Conservation (phyloP, 805 yeast genomes). For the Candida ficus region DNA sequence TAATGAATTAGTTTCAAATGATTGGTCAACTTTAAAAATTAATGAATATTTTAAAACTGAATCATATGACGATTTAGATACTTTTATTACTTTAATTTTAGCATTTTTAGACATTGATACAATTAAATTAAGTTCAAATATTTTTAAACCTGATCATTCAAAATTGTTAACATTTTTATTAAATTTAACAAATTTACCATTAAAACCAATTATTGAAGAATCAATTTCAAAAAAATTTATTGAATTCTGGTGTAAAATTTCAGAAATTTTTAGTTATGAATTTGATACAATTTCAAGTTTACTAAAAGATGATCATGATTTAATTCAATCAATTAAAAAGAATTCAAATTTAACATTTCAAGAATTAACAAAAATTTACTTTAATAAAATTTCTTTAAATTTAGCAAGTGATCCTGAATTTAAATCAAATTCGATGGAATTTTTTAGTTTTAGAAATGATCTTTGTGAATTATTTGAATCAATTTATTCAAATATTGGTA, state of each 20-base stretch:
- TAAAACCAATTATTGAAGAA: constrained; percentile 57
- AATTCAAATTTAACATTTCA: constrained; percentile 38
- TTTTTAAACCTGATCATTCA: constrained; percentile 32
- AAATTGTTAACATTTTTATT: constrained; percentile 44
- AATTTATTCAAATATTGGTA: constrained; percentile 60
- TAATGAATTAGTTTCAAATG: constrained; percentile 32
- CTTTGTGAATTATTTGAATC: constrained; percentile 74
- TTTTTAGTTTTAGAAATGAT: constrained; percentile 63
- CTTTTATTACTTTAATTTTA: constrained; percentile 41
- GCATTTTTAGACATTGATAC: constrained; percentile 44
- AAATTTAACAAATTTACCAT: constrained; percentile 50
- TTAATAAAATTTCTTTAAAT: constrained; percentile 56
- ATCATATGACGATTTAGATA: constrained; percentile 34
- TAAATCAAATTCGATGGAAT: constrained; percentile 39
- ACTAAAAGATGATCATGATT: constrained; percentile 30
- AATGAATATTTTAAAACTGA: constrained; percentile 27
- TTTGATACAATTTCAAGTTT: constrained; percentile 30
- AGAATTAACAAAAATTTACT: constrained; percentile 55
- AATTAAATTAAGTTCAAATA: constrained; percentile 34
- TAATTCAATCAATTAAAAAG: constrained; percentile 24
- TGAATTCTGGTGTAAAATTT: constrained; percentile 65
- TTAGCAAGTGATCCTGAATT: constrained; percentile 33
- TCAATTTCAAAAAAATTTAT: constrained; percentile 47
- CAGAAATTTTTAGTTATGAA: constrained; percentile 51
- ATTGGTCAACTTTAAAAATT: constrained; percentile 42